A percentile compares a stretch with the other conserved stretches of the same genome.
phyloP scores from a whole-genome alignment of 106 monocot species.

The Phalaenopsis equestris region DNA sequence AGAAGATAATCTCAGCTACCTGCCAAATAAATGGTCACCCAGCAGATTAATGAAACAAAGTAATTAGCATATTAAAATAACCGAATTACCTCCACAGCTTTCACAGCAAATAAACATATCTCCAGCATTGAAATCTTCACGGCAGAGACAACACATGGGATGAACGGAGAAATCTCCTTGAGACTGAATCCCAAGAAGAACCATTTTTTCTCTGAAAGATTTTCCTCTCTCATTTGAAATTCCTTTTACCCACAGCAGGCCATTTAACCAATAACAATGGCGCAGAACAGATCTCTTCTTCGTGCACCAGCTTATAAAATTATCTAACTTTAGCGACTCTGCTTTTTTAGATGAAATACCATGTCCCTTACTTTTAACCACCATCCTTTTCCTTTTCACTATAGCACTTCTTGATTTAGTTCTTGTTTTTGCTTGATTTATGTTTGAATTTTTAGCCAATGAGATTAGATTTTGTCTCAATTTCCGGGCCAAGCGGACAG shows the following conservation, averaged over 20 bases:
- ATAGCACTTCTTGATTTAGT: background rate
- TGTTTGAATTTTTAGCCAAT: background rate
- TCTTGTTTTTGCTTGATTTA: slow-evolving; percentile 12
- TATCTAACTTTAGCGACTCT: slow-evolving; percentile 9
- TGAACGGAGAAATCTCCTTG: slow-evolving; percentile 2
- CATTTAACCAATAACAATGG: slow-evolving; percentile 80
- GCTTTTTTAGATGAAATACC: slow-evolving; percentile 9
- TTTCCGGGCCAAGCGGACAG: slow-evolving; percentile 9
- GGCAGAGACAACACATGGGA: slow-evolving; percentile 60
- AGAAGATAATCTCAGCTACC: background rate
- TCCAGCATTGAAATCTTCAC: slow-evolving; percentile 37
- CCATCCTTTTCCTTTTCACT: slow-evolving; percentile 11
- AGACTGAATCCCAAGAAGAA: slow-evolving; percentile 41
- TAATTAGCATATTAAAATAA: slow-evolving; percentile 3
- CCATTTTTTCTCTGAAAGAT: slow-evolving; percentile 50
- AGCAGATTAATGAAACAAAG: background rate
- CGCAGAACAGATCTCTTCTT: slow-evolving; percentile 50
- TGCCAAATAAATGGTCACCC: background rate
- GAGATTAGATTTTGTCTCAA: slow-evolving; percentile 1
- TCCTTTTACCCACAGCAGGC: slow-evolving; percentile 58
- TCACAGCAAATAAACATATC: slow-evolving; percentile 70
- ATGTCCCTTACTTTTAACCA: slow-evolving; percentile 9
- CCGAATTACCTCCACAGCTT: slow-evolving; percentile 63
- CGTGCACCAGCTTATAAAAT: slow-evolving; percentile 31
- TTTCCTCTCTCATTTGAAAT: slow-evolving; percentile 31